A percentile compares a stretch with the other conserved stretches of the same genome.
Conservation (phyloP, 768 basidiomycete genomes). For the Lanmaoa rubissima region DNA sequence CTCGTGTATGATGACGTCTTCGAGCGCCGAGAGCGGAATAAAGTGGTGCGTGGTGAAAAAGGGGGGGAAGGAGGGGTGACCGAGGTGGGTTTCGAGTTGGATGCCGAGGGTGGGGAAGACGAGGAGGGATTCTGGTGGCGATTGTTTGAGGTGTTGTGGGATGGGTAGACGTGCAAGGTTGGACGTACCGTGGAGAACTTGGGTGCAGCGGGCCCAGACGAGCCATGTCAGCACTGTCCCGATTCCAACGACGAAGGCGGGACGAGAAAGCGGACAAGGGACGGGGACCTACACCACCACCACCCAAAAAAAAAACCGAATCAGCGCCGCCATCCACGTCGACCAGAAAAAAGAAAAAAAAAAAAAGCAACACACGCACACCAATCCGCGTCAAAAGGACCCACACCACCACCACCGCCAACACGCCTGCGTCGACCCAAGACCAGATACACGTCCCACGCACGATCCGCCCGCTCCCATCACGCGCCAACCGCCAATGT, state of each 20-base stretch:
- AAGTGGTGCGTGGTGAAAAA: constrained; percentile 46
- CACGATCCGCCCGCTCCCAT: constrained; percentile 38
- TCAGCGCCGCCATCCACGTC: background rate
- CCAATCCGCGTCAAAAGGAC: background rate
- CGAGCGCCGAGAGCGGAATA: constrained; percentile 52
- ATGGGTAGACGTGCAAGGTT: background rate
- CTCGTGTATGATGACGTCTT: constrained; percentile 73
- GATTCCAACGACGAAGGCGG: background rate
- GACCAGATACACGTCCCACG: constrained; percentile 31
- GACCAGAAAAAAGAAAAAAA: background rate
- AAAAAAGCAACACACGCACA: constrained; percentile 14
- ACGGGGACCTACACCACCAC: background rate
- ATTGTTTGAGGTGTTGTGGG: background rate
- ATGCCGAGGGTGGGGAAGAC: constrained; percentile 66
- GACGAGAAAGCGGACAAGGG: background rate
- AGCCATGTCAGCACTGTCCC: constrained; percentile 20
- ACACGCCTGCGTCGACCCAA: constrained; percentile 37
- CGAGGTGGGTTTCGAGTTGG: constrained; percentile 71
- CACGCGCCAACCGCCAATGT: constrained; percentile 45
- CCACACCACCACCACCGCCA: constrained; percentile 15
- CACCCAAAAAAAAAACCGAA: too few species aligned
- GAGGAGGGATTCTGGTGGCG: constrained; percentile 60
- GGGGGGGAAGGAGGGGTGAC: constrained; percentile 40
- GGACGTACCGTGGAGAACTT: constrained; percentile 47
- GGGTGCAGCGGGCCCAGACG: constrained; percentile 39